Evolutionary conservation across 2,329 filamentous ascomycete species (phyloP).

Genomic region (Tolypocladium guangdongense): DNA sequence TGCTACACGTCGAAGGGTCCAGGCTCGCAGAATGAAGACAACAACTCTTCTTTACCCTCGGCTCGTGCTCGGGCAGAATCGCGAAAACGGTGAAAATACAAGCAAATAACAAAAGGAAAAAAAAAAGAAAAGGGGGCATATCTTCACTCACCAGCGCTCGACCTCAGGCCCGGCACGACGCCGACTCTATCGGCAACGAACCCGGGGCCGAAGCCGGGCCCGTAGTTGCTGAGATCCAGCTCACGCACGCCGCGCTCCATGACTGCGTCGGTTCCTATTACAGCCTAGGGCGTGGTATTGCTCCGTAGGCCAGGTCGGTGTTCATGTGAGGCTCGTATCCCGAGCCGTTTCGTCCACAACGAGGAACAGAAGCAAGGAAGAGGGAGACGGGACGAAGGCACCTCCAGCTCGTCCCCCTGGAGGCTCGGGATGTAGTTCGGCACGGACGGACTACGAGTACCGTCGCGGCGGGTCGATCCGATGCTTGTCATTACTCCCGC

Average conservation of each 20-base stretch:
- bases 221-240: slow-evolving; percentile 37
- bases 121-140: slow-evolving; percentile 2
- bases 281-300: no score
- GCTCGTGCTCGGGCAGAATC: background rate
- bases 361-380: background rate
- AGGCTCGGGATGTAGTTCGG: background rate
- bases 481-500: background rate
- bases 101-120: background rate
- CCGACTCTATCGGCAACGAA: slow-evolving; percentile 44
- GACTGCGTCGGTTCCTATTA: no score
- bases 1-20: background rate
- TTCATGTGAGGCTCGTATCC: background rate
- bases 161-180: slow-evolving; percentile 45
- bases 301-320: no score
- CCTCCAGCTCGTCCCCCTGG: no score
- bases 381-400: slow-evolving; percentile 1
- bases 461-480: background rate
- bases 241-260: slow-evolving; percentile 29
- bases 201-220: slow-evolving; percentile 33
- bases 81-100: background rate
- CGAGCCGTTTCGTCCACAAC: background rate
- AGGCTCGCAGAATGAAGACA: background rate
- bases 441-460: background rate
- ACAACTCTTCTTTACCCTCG: background rate
- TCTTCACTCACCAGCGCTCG: slow-evolving; percentile 44